phyloP scores from a whole-genome alignment of 805 yeast genomes.

The Teunomyces panamensis region DNA sequence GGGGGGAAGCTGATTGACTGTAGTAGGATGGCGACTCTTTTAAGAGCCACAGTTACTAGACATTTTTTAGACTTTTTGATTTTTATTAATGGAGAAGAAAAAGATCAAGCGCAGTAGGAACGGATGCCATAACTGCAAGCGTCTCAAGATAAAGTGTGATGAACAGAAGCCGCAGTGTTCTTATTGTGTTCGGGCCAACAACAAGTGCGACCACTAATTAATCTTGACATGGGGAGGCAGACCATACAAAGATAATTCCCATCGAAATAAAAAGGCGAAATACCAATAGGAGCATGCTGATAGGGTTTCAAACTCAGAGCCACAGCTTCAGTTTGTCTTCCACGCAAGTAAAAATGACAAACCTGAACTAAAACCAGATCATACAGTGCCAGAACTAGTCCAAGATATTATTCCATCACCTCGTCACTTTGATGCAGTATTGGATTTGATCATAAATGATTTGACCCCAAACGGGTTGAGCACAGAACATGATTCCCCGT shows the following conservation, averaged over 20 bases:
- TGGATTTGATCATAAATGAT: too few species aligned
- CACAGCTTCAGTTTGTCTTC: background rate
- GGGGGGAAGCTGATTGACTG: background rate
- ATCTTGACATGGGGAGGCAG: conserved; percentile 75
- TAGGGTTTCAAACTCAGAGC: background rate
- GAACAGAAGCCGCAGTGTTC: conserved; percentile 63
- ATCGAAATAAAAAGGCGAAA: conserved; percentile 24
- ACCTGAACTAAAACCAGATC: background rate
- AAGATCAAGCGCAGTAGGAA: conserved; percentile 46
- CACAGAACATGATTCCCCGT: background rate
- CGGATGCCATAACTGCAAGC: conserved; percentile 64
- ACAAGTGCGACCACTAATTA: conserved; percentile 60
- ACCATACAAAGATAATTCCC: conserved; percentile 48
- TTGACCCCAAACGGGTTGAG: too few species aligned
- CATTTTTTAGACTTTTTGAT: background rate
- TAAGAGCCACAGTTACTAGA: background rate
- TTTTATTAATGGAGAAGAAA: conserved; percentile 8
- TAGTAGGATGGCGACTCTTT: background rate
- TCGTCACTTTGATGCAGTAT: too few species aligned
- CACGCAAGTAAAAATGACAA: background rate
- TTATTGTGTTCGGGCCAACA: conserved; percentile 47
- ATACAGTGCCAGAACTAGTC: background rate
- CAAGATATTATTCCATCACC: too few species aligned
- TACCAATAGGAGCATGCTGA: background rate
- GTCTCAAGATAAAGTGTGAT: conserved; percentile 65